These are phyloP conservation scores for Aspergillus indologenus DNA, from an alignment of 495 filamentous ascomycete species.

Conservation along the genomic window DNA sequence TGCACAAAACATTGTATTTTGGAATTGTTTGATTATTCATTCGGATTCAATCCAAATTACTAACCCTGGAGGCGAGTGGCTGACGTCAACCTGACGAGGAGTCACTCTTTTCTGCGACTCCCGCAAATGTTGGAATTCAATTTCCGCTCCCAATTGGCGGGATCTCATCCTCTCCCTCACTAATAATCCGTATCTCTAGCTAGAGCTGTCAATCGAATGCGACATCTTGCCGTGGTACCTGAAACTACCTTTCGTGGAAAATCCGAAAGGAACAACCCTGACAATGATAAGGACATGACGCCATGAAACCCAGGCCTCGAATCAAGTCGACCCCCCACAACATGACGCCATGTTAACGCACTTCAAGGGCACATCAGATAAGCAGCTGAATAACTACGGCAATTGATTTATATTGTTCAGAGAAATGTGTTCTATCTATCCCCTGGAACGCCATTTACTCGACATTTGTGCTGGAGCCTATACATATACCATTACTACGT, in stretches of 20 bases:
- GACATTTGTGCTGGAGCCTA: neutral
- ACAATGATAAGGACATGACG: slow-evolving; percentile 2
- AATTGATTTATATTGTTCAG: neutral
- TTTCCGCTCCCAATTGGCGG: neutral
- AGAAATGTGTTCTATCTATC: neutral
- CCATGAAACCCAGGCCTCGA: neutral
- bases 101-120: too few relatives aligned
- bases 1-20: too few relatives aligned
- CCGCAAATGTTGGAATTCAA: neutral
- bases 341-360: slow-evolving; percentile 12
- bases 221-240: neutral
- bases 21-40: neutral
- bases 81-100: slow-evolving; percentile 24
- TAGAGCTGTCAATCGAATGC: too few relatives aligned
- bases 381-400: neutral
- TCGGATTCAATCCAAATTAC: neutral
- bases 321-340: neutral
- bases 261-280: neutral
- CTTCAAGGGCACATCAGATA: neutral
- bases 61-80: neutral
- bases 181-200: too few relatives aligned
- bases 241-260: neutral
- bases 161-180: neutral
- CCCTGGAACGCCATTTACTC: neutral
- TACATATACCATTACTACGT: neutral